Percentiles rank a stretch among this genome's conserved stretches.
These are phyloP conservation scores for Auricularia auricula-judae DNA, from an alignment of 768 basidiomycete genomes.

Conservation along the genomic window DNA sequence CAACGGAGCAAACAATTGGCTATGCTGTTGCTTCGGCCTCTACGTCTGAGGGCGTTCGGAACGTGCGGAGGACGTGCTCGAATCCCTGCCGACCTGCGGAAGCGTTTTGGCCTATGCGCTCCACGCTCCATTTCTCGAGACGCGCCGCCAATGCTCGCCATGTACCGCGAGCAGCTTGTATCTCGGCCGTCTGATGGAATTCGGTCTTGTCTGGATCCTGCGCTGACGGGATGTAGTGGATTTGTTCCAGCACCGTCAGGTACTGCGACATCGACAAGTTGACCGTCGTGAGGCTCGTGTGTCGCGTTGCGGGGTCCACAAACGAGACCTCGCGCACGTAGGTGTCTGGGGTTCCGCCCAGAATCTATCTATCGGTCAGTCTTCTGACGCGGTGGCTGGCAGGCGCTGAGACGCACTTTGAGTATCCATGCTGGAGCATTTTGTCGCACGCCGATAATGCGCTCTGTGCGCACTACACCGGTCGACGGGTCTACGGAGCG, in stretches of 20 bases:
- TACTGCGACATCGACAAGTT: slow-evolving; percentile 95
- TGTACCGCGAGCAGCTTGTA: slow-evolving; percentile 69
- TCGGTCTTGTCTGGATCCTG: slow-evolving; percentile 39
- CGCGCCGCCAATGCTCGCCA: slow-evolving; percentile 76
- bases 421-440: slow-evolving; percentile 87
- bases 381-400: background rate
- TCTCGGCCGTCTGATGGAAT: slow-evolving; percentile 86
- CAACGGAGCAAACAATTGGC: background rate
- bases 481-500: slow-evolving; percentile 73
- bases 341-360: slow-evolving; percentile 88
- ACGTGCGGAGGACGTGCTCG: slow-evolving; percentile 70
- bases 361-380: slow-evolving; percentile 38
- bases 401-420: slow-evolving; percentile 44
- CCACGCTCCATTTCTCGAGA: slow-evolving; percentile 75
- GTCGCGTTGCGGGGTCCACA: slow-evolving; percentile 72
- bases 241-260: slow-evolving; percentile 82
- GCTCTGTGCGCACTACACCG: slow-evolving; percentile 85
- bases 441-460: slow-evolving; percentile 85
- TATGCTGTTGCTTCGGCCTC: background rate
- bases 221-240: slow-evolving; percentile 70
- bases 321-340: slow-evolving; percentile 93
- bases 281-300: slow-evolving; percentile 77
- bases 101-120: slow-evolving; percentile 89
- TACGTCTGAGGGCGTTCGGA: slow-evolving; percentile 31
- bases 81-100: slow-evolving; percentile 82